These are phyloP conservation scores for Teratosphaeria nubilosa DNA, from an alignment of 2,329 filamentous ascomycete species.

Conservation along the genomic window DNA sequence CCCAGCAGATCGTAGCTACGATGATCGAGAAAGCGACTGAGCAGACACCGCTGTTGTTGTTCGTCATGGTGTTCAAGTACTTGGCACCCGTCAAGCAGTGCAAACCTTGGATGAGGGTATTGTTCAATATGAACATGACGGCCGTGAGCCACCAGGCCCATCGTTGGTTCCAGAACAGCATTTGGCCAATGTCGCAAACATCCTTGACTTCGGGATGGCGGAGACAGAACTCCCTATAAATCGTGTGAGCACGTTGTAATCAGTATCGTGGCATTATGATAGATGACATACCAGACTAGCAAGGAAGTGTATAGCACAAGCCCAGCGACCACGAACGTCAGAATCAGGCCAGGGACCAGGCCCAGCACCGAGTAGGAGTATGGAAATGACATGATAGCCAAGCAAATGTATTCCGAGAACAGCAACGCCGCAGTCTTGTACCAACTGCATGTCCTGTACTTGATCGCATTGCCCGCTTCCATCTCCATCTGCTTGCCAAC, in stretches of 20 bases:
- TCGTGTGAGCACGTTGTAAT: conserved; percentile 25
- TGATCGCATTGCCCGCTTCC: conserved; percentile 69
- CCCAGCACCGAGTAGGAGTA: conserved; percentile 85
- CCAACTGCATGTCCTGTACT: conserved; percentile 91
- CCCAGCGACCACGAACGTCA: conserved; percentile 67
- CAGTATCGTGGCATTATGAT: neutral
- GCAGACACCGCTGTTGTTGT: conserved; percentile 51
- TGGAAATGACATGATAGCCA: conserved; percentile 91
- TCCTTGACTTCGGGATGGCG: conserved; percentile 85
- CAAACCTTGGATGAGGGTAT: conserved; percentile 75
- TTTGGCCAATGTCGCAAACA: conserved; percentile 91
- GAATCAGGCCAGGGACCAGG: conserved; percentile 73
- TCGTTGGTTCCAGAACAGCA: conserved; percentile 77
- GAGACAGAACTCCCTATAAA: conserved; percentile 71
- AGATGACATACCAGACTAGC: conserved; percentile 44
- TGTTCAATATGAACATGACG: conserved; percentile 87
- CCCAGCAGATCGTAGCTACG: conserved; percentile 62
- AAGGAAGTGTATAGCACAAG: conserved; percentile 77
- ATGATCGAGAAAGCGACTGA: conserved; percentile 73
- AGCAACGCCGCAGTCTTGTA: conserved; percentile 85
- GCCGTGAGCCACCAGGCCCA: conserved; percentile 59
- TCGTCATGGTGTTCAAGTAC: conserved; percentile 80
- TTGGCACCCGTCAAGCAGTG: conserved; percentile 78
- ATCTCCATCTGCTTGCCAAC: conserved; percentile 61
- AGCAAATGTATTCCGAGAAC: conserved; percentile 91